Evolutionary conservation across 1,284 basidiomycete genomes (phyloP), one percentile per base, ranked within the genome.

Genomic region (Rhodofomes roseus): DNA sequence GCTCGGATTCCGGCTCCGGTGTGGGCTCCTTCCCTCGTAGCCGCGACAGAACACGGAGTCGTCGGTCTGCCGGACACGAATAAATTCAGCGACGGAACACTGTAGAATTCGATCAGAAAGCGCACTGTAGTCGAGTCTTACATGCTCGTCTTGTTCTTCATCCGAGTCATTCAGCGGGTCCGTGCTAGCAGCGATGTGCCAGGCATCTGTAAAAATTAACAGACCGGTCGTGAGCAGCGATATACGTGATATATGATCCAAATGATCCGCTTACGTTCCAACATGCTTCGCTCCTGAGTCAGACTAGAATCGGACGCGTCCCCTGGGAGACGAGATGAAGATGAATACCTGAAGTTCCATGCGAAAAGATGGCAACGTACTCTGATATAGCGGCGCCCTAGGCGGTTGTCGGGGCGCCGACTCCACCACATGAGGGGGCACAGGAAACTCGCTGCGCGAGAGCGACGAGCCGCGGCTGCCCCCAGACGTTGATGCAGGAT

Each of bases 91-190:
- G 16, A 34, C 40, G 39, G 51, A 44, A 58, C 53, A 23, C 51
- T 44, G 52, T 54, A 22, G 31, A 20, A 58, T 18, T 36, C 18
- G 39, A 40, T 43, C 31, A 23, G 48, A 48, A 25, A 71, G n/a
- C 84, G 67, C 66, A 88, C 89, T 77, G 66, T 89, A 89, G 65
- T 91, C 89, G 44, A 79, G 68, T 44, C 82, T 78, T 56, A 81
- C 77, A 63, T 87, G 78, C 60, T 88, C 84, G 62, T 90, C 86
- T 55, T 77, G 73, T 66, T 92, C 89, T 56, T 88, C 85, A 65
- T 91, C 89, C 8, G 89, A 91, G 73, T 90, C 87, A 16, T 76
- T 76, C 14, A 91, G 74, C 11, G 89, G 85, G 66, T 92, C 87
- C 40, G 78, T 79, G 36, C 79, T 81, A 43, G 77, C 79, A 37